phyloP scores from a whole-genome alignment of 2,329 filamentous ascomycete species.

The Drechslerella stenobrocha region DNA sequence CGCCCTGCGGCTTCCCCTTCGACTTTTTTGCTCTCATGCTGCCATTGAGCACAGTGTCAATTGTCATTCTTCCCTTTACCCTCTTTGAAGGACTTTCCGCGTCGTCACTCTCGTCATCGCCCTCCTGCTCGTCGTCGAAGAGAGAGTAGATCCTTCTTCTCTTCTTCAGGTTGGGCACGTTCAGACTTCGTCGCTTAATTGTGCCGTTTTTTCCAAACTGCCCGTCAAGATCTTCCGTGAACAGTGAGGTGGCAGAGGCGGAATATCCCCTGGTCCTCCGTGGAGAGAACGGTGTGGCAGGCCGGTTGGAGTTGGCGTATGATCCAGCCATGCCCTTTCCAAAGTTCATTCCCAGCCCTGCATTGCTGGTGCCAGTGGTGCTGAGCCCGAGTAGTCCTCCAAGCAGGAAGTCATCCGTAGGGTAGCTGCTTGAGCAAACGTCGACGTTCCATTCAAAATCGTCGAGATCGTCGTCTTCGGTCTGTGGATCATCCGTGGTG shows the following conservation, averaged over 20 bases:
- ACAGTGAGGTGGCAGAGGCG: slow-evolving; percentile 19
- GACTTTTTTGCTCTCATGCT: slow-evolving; percentile 21
- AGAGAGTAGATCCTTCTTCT: slow-evolving; percentile 39
- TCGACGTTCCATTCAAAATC: slow-evolving; percentile 48
- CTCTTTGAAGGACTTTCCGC: slow-evolving; percentile 41
- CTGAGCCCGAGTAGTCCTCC: slow-evolving; percentile 35
- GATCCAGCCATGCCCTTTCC: slow-evolving; percentile 32
- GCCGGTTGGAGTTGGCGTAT: slow-evolving; percentile 27
- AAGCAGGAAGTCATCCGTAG: slow-evolving; percentile 42
- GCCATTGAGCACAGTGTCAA: slow-evolving; percentile 43
- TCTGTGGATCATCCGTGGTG: slow-evolving; percentile 44
- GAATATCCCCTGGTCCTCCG: slow-evolving; percentile 24
- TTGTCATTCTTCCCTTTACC: slow-evolving; percentile 41
- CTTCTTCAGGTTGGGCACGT: slow-evolving; percentile 42
- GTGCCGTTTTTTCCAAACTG: slow-evolving; percentile 16
- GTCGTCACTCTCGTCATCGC: slow-evolving; percentile 46
- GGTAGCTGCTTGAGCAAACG: slow-evolving; percentile 45
- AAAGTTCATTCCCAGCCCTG: slow-evolving; percentile 23
- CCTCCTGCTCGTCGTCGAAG: slow-evolving; percentile 38
- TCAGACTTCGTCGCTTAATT: slow-evolving; percentile 31
- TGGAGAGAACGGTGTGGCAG: slow-evolving; percentile 32
- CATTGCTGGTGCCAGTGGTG: slow-evolving; percentile 16
- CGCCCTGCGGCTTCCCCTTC: slow-evolving; percentile 14
- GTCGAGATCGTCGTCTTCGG: slow-evolving; percentile 43
- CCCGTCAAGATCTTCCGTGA: slow-evolving; percentile 15